Evolutionary conservation across 129 eudicot species (phyloP).

Genomic region (Kitagawia praeruptora): DNA sequence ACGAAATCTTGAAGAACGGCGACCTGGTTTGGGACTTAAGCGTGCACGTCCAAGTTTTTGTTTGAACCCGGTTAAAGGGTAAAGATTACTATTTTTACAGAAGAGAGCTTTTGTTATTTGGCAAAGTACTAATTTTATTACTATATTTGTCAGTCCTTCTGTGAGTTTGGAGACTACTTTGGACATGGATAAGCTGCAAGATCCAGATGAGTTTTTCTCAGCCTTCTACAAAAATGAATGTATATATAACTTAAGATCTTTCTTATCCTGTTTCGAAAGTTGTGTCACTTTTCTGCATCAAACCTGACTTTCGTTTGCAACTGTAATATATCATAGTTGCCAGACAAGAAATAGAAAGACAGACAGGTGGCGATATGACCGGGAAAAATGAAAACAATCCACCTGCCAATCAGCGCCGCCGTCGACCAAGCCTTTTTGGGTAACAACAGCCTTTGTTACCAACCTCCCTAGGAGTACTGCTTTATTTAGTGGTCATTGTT

Average conservation of each 20-base stretch:
- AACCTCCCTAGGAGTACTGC: background rate
- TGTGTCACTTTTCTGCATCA: background rate
- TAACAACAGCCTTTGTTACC: constrained; percentile 15
- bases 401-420: constrained; percentile 32
- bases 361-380: constrained; percentile 26
- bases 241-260: constrained; percentile 14
- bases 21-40: constrained; percentile 64
- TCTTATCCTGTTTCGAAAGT: background rate
- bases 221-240: constrained; percentile 67
- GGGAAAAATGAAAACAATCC: constrained; percentile 19
- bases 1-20: constrained; percentile 42
- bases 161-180: constrained; percentile 40
- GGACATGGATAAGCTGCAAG: constrained; percentile 37
- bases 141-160: constrained; percentile 43
- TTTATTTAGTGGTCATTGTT: background rate
- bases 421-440: constrained; percentile 70
- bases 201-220: constrained; percentile 63
- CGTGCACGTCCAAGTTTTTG: constrained; percentile 53
- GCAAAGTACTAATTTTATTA: background rate
- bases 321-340: constrained; percentile 30
- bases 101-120: background rate
- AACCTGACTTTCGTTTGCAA: background rate
- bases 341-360: constrained; percentile 48
- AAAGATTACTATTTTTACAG: constrained; percentile 7
- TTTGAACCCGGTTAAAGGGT: constrained; percentile 53